Base-by-base conservation (phyloP, 2,329 filamentous ascomycete genomes). In the Rachicladosporium sp. region DNA sequence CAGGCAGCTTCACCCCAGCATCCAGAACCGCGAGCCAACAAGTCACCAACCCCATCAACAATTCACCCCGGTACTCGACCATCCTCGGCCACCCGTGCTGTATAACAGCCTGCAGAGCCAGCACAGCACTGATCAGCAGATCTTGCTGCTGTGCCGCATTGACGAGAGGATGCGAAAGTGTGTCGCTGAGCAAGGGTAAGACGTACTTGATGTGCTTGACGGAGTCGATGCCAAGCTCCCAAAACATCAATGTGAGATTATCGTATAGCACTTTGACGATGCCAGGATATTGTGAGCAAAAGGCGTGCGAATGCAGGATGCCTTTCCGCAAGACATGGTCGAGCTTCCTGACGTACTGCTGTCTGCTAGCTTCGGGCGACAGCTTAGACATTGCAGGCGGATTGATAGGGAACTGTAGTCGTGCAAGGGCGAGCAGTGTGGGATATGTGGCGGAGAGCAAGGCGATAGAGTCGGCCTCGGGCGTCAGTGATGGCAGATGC, bases 401-500 rank as follows among this genome's bases (percentile, higher is more conserved):
- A 6, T 42, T 12, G 7, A 30, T 10, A 3, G 59, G 52, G 60
- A 66, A 60, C 43, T 63, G 45, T 51, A 71, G 60, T 34, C 62
- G 50, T 6, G 66, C 57, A 4, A 94, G 68, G 0, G 64, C 62
- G 11, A 82, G 61, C 3, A 93, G 66, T 2, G 78, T 77, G 6
- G 71, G 67, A 47, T 87, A 93, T 1, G 81, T 76, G 5, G 70
- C 67, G 4, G 59, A 53, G 1, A 94, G 69, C 3, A 95, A 63
- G 1, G 55, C 52, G 2, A 82, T 54, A 3, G 82, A 82, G 41
- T 91, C 82, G 0, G 69, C 56, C 51, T 84, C 80, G 0, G 82
- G 77, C 0, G 85, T 94, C 32, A 93, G 65, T 9, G 71, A 76
- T 0, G 89, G 88, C 4, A 94, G 68, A 50, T 78, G 83, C 6